Conservation (phyloP, 148 eudicot genomes). For the Nepenthes mirabilis region DNA sequence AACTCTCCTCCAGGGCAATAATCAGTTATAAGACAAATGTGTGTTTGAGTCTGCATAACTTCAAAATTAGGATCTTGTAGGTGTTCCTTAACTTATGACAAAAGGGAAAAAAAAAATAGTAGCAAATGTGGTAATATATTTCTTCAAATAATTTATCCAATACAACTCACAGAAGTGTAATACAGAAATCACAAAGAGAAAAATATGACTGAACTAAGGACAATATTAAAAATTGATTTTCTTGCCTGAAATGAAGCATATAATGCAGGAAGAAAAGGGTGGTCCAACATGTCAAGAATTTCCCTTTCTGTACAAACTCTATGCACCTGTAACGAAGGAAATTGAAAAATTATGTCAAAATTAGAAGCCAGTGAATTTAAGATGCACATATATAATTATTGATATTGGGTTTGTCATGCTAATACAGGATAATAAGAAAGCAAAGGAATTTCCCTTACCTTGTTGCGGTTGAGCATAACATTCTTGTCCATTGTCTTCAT, state of each 20-base stretch:
- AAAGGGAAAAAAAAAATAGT: background rate
- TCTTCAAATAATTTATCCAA: background rate
- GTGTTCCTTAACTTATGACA: too few species aligned
- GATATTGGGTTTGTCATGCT: too few species aligned
- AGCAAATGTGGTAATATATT: background rate
- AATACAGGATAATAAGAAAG: too few species aligned
- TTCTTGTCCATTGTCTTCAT: conserved; percentile 98
- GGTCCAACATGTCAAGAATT: conserved; percentile 83
- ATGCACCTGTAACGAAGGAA: conserved; percentile 41
- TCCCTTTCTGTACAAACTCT: conserved; percentile 99
- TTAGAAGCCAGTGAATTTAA: too few species aligned
- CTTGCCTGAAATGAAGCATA: conserved; percentile 99
- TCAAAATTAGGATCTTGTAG: too few species aligned
- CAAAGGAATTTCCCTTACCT: too few species aligned
- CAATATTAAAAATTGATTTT: background rate
- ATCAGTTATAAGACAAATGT: conserved; percentile 88
- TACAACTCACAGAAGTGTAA: background rate
- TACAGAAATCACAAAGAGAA: background rate
- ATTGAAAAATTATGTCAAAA: too few species aligned
- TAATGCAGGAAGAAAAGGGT: conserved; percentile 95
- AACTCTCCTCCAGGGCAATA: conserved; percentile 96
- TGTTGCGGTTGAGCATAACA: conserved; percentile 87
- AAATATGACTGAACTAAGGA: background rate
- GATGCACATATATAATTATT: too few species aligned
- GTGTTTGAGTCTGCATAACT: conserved; percentile 73